Percentiles rank a stretch among this genome's conserved stretches.
phyloP scores from a whole-genome alignment of 2,329 filamentous ascomycete genomes.

The Phyllosticta capitalensis region DNA sequence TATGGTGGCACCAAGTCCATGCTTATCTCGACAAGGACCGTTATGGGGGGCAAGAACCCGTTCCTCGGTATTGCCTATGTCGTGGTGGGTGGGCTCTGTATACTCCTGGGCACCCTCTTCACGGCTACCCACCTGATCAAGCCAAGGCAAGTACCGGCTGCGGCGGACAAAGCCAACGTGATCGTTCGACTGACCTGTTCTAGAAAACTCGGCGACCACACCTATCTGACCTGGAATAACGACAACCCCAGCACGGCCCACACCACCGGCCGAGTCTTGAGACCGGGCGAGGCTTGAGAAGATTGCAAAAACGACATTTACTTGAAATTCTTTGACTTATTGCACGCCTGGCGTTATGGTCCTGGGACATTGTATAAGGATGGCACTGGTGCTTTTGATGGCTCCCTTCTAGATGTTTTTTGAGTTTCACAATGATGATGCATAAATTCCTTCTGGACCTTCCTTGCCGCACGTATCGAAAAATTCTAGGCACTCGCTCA shows the following conservation, averaged over 20 bases:
- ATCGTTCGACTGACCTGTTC: constrained; percentile 7
- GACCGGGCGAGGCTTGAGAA: constrained; percentile 23
- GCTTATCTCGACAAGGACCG: constrained; percentile 77
- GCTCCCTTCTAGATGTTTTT: constrained; percentile 8
- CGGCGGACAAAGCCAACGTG: not conserved
- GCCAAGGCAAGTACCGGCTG: constrained; percentile 55
- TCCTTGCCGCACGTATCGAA: constrained; percentile 2
- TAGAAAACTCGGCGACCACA: constrained; percentile 96
- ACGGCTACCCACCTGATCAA: constrained; percentile 84
- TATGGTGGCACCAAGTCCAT: constrained; percentile 88
- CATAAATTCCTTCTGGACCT: constrained; percentile 8
- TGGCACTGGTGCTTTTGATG: not conserved
- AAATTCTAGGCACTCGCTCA: constrained; percentile 5
- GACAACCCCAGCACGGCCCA: constrained; percentile 51
- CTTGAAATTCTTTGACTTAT: constrained; percentile 13
- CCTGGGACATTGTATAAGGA: constrained; percentile 5
- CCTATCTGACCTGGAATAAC: constrained; percentile 92
- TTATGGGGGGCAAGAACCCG: constrained; percentile 90
- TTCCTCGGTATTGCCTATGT: constrained; percentile 96
- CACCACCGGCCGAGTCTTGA: constrained; percentile 33
- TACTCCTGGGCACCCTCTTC: constrained; percentile 79
- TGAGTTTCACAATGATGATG: constrained; percentile 9
- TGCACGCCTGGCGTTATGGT: constrained; percentile 9
- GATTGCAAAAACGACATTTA: constrained; percentile 12
- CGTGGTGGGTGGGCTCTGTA: constrained; percentile 85